These are phyloP conservation scores for Phaffia tasmanica DNA, from an alignment of 768 basidiomycete genomes.

Conservation along the genomic window DNA sequence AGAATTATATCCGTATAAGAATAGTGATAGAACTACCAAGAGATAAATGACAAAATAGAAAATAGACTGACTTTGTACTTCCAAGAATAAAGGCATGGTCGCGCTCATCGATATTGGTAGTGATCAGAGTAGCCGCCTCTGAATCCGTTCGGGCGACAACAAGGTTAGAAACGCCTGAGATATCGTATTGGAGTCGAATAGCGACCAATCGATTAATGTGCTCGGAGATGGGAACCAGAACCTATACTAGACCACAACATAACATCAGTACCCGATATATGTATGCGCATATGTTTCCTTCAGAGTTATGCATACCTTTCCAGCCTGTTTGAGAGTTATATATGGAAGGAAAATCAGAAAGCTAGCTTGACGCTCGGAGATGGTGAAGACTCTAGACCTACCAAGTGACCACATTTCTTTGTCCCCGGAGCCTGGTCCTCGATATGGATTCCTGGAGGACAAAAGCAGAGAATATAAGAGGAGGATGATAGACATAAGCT, in stretches of 20 bases:
- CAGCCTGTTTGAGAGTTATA: constrained; percentile 26
- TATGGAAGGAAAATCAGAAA: too few relatives aligned
- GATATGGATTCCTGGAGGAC: constrained; percentile 55
- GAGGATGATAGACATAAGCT: not conserved
- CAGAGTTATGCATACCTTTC: constrained; percentile 33
- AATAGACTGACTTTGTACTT: constrained; percentile 50
- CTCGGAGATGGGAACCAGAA: constrained; percentile 91
- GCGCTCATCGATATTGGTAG: constrained; percentile 91
- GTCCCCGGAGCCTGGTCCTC: constrained; percentile 73
- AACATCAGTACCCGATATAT: not conserved
- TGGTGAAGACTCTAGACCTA: too few relatives aligned
- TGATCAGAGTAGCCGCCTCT: constrained; percentile 93
- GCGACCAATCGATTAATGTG: constrained; percentile 97
- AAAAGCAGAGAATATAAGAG: not conserved
- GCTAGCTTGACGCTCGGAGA: too few relatives aligned
- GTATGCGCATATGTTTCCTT: not conserved
- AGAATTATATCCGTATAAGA: not conserved
- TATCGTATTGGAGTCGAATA: constrained; percentile 92
- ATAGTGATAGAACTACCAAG: not conserved
- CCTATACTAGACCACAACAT: constrained; percentile 54
- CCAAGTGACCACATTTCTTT: constrained; percentile 53
- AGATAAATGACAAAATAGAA: not conserved
- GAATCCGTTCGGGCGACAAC: constrained; percentile 90
- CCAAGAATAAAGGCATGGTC: constrained; percentile 97
- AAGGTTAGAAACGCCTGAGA: constrained; percentile 95